A percentile compares a stretch with the other conserved stretches of the same genome.
These are phyloP conservation scores for Parietichytrium sp. DNA, from an alignment of 108 stramenopile genomes.

Conservation along the genomic window DNA sequence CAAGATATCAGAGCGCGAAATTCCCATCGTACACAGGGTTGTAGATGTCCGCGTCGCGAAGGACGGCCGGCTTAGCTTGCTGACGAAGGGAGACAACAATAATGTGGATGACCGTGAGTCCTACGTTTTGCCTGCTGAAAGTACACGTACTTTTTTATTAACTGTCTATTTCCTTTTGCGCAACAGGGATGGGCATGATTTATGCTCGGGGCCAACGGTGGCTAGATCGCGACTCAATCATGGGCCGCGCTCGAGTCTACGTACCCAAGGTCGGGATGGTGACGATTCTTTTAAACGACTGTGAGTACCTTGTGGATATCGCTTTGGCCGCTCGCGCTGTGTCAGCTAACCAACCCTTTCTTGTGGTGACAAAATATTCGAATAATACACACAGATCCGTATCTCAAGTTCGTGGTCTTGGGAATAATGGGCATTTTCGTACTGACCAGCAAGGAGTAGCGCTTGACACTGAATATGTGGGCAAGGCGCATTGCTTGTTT, in stretches of 20 bases:
- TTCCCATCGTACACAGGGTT: constrained; percentile 99
- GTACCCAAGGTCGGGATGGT: constrained; percentile 41
- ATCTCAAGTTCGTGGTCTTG: constrained; percentile 93
- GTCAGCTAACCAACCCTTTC: no score
- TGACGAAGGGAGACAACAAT: constrained; percentile 99
- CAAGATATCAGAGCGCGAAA: constrained; percentile 98
- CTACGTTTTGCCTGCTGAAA: no score
- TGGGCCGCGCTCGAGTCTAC: constrained; percentile 79
- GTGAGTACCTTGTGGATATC: no score
- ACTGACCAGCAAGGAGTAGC: constrained; percentile 88
- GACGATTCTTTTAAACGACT: constrained; percentile 98
- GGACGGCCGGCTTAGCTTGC: constrained; percentile 40
- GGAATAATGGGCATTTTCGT: constrained; percentile 99
- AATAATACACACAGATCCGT: no score
- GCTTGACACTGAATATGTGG: neutral
- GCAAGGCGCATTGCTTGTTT: no score
- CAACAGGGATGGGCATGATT: constrained; percentile 72
- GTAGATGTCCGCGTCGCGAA: constrained; percentile 85
- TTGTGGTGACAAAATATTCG: no score
- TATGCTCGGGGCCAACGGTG: constrained; percentile 99
- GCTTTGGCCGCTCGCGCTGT: no score
- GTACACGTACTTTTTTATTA: no score
- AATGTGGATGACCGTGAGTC: constrained; percentile 96
- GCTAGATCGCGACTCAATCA: constrained; percentile 93
- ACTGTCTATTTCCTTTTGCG: no score